phyloP scores from a whole-genome alignment of 345 rosid genomes.

The Linum lewisii region DNA sequence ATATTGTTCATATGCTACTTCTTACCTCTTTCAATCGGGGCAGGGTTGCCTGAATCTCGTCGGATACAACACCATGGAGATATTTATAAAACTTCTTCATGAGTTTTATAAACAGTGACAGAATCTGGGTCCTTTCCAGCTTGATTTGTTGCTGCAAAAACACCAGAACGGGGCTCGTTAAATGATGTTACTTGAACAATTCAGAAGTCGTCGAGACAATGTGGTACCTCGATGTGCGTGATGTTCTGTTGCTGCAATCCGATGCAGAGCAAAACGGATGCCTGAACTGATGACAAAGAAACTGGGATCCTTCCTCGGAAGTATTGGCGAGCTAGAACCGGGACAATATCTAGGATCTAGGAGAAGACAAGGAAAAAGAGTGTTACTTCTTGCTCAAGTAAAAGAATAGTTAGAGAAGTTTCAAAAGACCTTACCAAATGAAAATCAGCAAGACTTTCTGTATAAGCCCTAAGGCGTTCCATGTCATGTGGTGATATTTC shows the following conservation, averaged over 20 bases:
- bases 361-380: conserved; percentile 8
- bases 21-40: conserved; percentile 83
- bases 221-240: conserved; percentile 57
- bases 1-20: not conserved
- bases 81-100: conserved; percentile 69
- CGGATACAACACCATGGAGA: conserved; percentile 45
- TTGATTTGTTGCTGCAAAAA: conserved; percentile 73
- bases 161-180: not conserved
- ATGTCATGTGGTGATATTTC: conserved; percentile 53
- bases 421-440: conserved; percentile 43
- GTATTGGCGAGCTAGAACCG: conserved; percentile 60
- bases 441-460: conserved; percentile 58
- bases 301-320: conserved; percentile 79
- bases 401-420: not conserved
- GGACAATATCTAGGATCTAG: conserved; percentile 60
- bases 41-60: conserved; percentile 47
- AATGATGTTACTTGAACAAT: too few relatives aligned
- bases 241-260: conserved; percentile 75
- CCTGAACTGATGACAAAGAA: conserved; percentile 63
- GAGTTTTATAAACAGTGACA: conserved; percentile 57
- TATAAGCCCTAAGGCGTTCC: conserved; percentile 58
- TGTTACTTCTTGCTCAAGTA: not conserved
- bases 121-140: conserved; percentile 60
- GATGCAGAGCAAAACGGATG: conserved; percentile 69
- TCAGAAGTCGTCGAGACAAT: too few relatives aligned